Evolutionary conservation across 2,329 filamentous ascomycete species (phyloP), one percentile per base, ranked within the genome.

Genomic region (Lanzia echinophila): DNA sequence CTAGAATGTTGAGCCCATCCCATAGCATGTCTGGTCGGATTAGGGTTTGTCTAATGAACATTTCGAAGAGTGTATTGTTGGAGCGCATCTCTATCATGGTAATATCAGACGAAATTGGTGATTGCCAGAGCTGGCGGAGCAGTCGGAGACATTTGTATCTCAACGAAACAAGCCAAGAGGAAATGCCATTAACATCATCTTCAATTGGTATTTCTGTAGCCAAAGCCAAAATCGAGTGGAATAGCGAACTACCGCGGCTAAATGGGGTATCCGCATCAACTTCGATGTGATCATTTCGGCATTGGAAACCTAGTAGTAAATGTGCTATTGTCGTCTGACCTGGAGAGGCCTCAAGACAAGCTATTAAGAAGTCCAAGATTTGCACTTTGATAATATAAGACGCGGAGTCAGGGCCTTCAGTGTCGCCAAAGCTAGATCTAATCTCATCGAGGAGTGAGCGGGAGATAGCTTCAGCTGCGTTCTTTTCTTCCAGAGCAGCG

Each of bases 321-420:
- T 99, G 95, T 0, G 92, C 94, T 61, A 99, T 85, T 2, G 87
- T 95, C 4, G 94, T 91, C 62, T 84, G 82, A 62, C 86, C 81
- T 1, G 87, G 84, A 24, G 85, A 86, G 33, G 86, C 83, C 51
- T 81, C 79, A 2, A 99, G 77, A 66, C 89, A 95, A 52, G 84
- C 82, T 62, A 88, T 87, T 36, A 99, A 73, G 63, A 99, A 92
- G 59, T 92, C 86, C 6, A 99, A 78, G 20, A 97, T 84, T 56
- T 86, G 87, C 50, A 88, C 76, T 69, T 96, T 95, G 67, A 90
- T 88, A 55, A 86, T 74, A 68, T 94, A 96, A 56, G 83, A 83
- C 0, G 88, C 78, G 1, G 87, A 83, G 41, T 82, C 77, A 38
- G 82, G 78, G 53, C 87, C 84, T 57, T 81, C 79, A 47, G 86